phyloP scores from a whole-genome alignment of 257 asterid genomes.

The Solanum chiquidenum region DNA sequence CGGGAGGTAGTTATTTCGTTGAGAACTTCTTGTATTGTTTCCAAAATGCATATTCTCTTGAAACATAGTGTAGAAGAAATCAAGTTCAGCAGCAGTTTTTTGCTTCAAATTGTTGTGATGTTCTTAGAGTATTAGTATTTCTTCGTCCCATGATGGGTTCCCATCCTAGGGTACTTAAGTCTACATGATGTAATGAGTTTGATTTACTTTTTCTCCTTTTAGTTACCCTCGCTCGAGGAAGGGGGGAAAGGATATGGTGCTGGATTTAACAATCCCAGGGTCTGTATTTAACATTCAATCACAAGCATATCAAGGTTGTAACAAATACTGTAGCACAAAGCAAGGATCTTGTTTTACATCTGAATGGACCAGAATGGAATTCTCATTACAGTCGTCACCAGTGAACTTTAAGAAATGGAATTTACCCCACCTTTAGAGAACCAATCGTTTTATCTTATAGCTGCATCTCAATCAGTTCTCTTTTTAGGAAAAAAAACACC shows the following conservation, averaged over 20 bases:
- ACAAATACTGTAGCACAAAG: not conserved
- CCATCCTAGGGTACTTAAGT: not conserved
- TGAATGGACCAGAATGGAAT: not conserved
- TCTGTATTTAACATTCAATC: not conserved
- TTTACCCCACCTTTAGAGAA: not conserved
- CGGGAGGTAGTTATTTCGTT: conserved; percentile 50
- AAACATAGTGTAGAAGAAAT: not conserved
- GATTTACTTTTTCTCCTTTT: not conserved
- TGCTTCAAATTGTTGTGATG: not conserved
- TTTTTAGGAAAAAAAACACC: not conserved
- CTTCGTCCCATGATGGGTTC: not conserved
- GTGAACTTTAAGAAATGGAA: not conserved
- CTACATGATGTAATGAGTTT: not conserved
- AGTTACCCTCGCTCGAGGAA: not conserved
- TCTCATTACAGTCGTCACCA: not conserved
- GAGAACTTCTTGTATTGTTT: not conserved
- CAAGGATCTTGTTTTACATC: not conserved
- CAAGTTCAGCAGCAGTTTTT: not conserved
- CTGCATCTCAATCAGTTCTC: not conserved
- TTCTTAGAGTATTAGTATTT: not conserved
- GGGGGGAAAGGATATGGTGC: not conserved
- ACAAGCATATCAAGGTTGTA: not conserved
- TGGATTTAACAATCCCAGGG: not conserved
- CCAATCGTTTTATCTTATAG: not conserved
- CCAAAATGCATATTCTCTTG: not conserved